A percentile compares a stretch with the other conserved stretches of the same genome.
These are phyloP conservation scores for Paulownia fortunei DNA, from an alignment of 257 asterid species.

Conservation along the genomic window DNA sequence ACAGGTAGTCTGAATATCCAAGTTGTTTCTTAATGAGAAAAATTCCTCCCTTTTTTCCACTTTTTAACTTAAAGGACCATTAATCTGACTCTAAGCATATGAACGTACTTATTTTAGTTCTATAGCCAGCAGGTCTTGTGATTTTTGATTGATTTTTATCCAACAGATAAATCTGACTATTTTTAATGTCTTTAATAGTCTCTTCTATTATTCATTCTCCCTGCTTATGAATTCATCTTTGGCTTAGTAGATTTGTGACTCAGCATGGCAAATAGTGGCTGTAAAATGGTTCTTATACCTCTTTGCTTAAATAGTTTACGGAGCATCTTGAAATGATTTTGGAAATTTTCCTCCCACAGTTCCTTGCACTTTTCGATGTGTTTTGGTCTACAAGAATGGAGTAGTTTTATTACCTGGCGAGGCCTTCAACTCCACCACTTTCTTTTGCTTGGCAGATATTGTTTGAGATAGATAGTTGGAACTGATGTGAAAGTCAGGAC, in stretches of 20 bases:
- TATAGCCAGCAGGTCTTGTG: neutral
- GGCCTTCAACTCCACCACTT: slow-evolving; percentile 4
- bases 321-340: slow-evolving; percentile 17
- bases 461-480: neutral
- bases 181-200: neutral
- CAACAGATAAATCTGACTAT: slow-evolving; percentile 9
- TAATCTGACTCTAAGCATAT: slow-evolving; percentile 2
- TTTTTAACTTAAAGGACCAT: slow-evolving; percentile 13
- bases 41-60: slow-evolving; percentile 6
- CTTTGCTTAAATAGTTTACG: neutral
- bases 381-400: neutral
- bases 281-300: neutral
- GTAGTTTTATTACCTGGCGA: neutral
- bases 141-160: slow-evolving; percentile 2
- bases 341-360: neutral
- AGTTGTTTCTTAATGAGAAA: slow-evolving; percentile 24
- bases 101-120: neutral
- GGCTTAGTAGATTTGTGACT: slow-evolving; percentile 8
- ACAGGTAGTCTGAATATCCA: slow-evolving; percentile 60
- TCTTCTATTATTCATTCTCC: neutral
- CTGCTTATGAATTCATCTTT: neutral
- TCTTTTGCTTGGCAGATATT: slow-evolving; percentile 14
- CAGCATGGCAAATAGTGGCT: slow-evolving; percentile 17
- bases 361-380: neutral
- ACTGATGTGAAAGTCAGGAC: neutral